Evolutionary conservation across 345 rosid species (phyloP).

Genomic region (Eucalyptus erythrocorys): DNA sequence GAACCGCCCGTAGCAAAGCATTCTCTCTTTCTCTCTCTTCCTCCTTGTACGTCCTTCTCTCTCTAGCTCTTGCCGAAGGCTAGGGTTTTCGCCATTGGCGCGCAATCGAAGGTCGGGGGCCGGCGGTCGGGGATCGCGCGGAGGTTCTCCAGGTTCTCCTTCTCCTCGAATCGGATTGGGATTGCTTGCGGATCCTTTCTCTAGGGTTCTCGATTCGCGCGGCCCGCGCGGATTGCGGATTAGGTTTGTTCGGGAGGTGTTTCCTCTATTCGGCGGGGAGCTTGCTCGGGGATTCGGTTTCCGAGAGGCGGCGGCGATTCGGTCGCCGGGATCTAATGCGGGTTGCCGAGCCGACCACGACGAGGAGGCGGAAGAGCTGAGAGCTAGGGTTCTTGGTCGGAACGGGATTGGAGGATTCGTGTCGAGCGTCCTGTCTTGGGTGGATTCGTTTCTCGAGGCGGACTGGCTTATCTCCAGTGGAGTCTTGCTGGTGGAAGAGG

Average conservation of each 20-base stretch:
- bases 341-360: background rate
- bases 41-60: background rate
- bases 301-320: background rate
- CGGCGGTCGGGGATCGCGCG: background rate
- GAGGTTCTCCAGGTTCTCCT: constrained; percentile 12
- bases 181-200: too few relatives aligned
- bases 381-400: background rate
- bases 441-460: background rate
- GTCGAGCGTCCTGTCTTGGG: background rate
- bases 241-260: background rate
- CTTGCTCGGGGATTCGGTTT: background rate
- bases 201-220: background rate
- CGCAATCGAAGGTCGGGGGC: constrained; percentile 1
- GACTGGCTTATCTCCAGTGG: background rate
- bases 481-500: background rate
- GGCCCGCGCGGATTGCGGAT: background rate
- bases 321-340: background rate
- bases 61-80: background rate
- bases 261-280: background rate
- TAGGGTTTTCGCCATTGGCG: constrained; percentile 5
- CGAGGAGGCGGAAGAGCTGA: background rate
- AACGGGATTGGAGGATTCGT: background rate
- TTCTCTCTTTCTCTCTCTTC: background rate
- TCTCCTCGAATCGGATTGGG: background rate
- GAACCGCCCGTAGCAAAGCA: background rate